A percentile compares a stretch with the other conserved stretches of the same genome.
Evolutionary conservation across 179 eudicot species (phyloP).

Genomic region (Patellifolia procumbens): DNA sequence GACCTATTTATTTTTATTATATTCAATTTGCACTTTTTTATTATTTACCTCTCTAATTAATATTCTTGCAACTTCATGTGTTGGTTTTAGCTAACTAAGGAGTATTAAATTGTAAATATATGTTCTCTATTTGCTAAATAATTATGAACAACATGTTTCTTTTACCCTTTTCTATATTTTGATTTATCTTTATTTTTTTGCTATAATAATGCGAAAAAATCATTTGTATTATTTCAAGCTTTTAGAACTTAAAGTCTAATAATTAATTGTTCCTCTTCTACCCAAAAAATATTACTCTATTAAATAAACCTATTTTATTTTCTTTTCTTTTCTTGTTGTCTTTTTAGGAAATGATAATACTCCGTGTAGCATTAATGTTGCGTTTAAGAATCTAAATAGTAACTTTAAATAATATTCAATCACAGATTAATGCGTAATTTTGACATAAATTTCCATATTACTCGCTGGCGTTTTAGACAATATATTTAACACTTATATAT

Average conservation of each 20-base stretch:
- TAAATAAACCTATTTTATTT: too few relatives aligned
- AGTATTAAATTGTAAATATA: background rate
- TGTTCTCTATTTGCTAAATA: background rate
- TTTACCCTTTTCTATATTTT: background rate
- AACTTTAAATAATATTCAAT: too few relatives aligned
- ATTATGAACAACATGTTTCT: background rate
- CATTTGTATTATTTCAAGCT: background rate
- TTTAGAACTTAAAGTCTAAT: background rate
- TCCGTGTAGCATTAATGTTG: too few relatives aligned
- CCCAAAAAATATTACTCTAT: too few relatives aligned
- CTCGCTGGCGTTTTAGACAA: too few relatives aligned
- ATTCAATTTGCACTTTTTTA: background rate
- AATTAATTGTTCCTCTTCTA: too few relatives aligned
- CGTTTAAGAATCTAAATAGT: too few relatives aligned
- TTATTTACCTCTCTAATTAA: background rate
- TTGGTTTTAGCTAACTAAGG: background rate
- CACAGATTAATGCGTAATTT: too few relatives aligned
- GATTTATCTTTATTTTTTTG: background rate
- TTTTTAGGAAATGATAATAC: too few relatives aligned
- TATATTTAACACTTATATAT: too few relatives aligned
- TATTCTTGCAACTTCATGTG: background rate
- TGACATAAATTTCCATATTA: too few relatives aligned
- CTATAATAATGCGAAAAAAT: background rate
- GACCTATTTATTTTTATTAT: conserved; percentile 14
- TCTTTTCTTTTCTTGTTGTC: too few relatives aligned